Evolutionary conservation across 2,329 filamentous ascomycete species (phyloP).

Genomic region (Fusarium floridanum): DNA sequence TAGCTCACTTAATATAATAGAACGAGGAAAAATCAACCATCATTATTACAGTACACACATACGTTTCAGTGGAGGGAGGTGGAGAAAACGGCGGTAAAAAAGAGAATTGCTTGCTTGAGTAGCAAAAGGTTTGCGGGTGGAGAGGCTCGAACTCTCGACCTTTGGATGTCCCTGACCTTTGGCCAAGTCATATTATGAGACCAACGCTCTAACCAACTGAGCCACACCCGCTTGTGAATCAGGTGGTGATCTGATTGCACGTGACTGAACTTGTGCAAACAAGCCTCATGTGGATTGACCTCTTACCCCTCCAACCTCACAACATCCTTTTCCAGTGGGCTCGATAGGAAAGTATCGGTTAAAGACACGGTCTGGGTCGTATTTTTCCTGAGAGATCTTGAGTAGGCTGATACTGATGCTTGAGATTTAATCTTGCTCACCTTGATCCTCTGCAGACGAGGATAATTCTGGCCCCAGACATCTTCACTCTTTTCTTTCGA

Average conservation of each 20-base stretch:
- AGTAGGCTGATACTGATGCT: neutral
- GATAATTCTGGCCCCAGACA: neutral
- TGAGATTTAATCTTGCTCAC: rapidly evolving
- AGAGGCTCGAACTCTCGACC: constrained; percentile 41
- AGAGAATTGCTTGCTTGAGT: no score
- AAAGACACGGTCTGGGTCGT: neutral
- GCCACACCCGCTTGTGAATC: constrained; percentile 23
- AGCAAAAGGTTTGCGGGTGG: constrained; percentile 24
- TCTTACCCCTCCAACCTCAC: neutral
- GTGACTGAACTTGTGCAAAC: neutral
- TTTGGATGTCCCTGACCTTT: constrained; percentile 32
- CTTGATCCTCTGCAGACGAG: neutral
- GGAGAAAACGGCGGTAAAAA: no score
- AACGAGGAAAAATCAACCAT: no score
- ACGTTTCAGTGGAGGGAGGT: no score
- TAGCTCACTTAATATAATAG: no score
- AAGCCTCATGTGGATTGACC: neutral
- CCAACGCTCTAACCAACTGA: constrained; percentile 27
- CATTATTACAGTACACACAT: no score
- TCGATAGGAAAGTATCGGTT: neutral
- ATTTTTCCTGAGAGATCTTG: neutral
- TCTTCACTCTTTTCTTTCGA: neutral
- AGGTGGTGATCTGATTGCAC: neutral
- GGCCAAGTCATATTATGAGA: constrained; percentile 32
- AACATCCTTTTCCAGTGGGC: neutral